Evolutionary conservation across 2,329 filamentous ascomycete species (phyloP), one percentile per base, ranked within the genome.

Genomic region (Aspergillus brasiliensis): DNA sequence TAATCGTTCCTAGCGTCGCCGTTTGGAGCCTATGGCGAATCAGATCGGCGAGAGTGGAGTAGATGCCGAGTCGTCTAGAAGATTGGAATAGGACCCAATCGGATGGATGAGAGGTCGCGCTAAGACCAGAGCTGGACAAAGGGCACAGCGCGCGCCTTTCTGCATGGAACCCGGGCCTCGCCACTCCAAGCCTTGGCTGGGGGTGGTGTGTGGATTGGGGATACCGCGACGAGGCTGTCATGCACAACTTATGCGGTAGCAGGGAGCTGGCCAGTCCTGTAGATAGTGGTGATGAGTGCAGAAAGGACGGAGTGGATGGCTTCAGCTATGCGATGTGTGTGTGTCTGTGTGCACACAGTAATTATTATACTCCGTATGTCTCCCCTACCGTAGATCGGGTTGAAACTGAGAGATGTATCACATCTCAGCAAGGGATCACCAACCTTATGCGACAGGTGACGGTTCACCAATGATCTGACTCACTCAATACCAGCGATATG

Each of bases 1-100:
- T 55, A 54, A 56, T 61, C 64, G 56, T 66, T 63, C 61, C 65
- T 65, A 63, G 64, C 62, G 64, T 61, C 62, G 54, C 65, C 65
- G 64, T 67, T 67, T 66, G 52, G 51, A 15, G 11, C 38, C 54
- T 27, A 19, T 10, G 37, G 37, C 65, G 48, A 66, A 63, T 65
- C 46, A 63, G 6, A 56, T 34, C 21, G 15, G 15, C 3, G 15
- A 1, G 1, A 31, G 55, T 63, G 64, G 62, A 44, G 57, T 17
- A 57, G 37, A 55, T 56, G 49, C 59, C 57, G 53, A 11, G 51
- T 57, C 55, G 37, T 65, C 58, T 57, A 60, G 58, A 59, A 62
- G 57, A 53, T 55, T 62, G 58, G 57, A 47, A 49, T 28, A 54
- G 19, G 42, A 57, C 61, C 65, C 63, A 67, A 65, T 65, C 61